phyloP scores from a whole-genome alignment of 768 basidiomycete species.

The Podaxis pistillaris region DNA sequence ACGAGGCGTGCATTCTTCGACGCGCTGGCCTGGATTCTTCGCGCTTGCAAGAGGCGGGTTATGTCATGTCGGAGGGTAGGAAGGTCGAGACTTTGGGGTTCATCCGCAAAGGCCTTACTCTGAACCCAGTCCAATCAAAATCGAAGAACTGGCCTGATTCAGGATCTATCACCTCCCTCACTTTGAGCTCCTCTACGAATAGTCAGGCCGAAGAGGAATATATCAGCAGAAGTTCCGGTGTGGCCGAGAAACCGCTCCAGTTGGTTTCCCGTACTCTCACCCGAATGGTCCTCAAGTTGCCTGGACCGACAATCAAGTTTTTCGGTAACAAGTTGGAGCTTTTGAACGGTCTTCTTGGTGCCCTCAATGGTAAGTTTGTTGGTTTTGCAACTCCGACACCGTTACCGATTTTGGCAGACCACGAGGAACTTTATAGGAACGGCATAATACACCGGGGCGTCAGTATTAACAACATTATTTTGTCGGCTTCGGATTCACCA shows the following conservation, averaged over 20 bases:
- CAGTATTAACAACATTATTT: not conserved
- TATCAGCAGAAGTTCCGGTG: not conserved
- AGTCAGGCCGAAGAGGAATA: not conserved
- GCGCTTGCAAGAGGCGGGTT: not conserved
- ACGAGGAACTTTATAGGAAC: not conserved
- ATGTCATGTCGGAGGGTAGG: not conserved
- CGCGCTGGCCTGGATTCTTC: not conserved
- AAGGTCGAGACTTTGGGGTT: not conserved
- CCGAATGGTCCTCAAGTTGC: not conserved
- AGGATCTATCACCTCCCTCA: not conserved
- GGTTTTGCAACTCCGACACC: no score
- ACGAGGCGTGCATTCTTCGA: not conserved
- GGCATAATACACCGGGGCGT: not conserved
- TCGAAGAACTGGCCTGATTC: not conserved
- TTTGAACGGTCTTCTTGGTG: no score
- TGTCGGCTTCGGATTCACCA: not conserved
- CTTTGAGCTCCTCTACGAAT: not conserved
- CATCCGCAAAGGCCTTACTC: not conserved
- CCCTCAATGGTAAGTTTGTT: no score
- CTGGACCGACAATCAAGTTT: not conserved
- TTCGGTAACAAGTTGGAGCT: no score
- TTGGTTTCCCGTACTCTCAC: not conserved
- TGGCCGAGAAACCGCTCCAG: not conserved
- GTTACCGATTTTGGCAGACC: not conserved
- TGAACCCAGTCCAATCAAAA: not conserved